phyloP scores from a whole-genome alignment of 148 eudicot genomes.

The Rhododendron henanense region DNA sequence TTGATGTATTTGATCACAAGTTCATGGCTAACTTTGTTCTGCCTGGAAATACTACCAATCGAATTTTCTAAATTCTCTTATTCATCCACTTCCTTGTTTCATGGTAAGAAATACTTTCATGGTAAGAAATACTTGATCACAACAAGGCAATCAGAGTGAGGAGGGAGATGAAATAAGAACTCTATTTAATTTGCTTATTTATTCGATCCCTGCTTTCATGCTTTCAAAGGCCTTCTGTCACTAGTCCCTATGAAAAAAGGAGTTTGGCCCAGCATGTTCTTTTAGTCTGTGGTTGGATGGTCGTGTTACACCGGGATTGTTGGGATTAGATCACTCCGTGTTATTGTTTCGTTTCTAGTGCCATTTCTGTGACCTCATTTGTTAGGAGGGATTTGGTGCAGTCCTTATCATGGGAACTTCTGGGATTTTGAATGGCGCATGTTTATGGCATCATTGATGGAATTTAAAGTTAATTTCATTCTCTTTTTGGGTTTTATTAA shows the following conservation, averaged over 20 bases:
- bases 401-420: background rate
- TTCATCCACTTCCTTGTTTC: background rate
- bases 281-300: background rate
- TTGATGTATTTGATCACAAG: background rate
- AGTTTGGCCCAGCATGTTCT: background rate
- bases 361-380: background rate
- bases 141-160: background rate
- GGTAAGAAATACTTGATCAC: background rate
- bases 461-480: background rate
- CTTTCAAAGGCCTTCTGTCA: background rate
- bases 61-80: background rate
- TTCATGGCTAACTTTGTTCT: background rate
- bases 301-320: background rate
- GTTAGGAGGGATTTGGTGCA: background rate
- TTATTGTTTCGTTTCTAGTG: background rate
- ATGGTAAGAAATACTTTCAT: background rate
- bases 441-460: background rate
- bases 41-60: background rate
- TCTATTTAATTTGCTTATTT: background rate
- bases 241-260: background rate
- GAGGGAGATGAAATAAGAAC: too few relatives aligned
- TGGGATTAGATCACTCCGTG: background rate
- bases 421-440: background rate
- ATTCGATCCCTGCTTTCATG: background rate
- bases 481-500: background rate